Percentiles rank a stretch among this genome's conserved stretches.
phyloP scores from a whole-genome alignment of 495 filamentous ascomycete species.

The Viridothelium virens region DNA sequence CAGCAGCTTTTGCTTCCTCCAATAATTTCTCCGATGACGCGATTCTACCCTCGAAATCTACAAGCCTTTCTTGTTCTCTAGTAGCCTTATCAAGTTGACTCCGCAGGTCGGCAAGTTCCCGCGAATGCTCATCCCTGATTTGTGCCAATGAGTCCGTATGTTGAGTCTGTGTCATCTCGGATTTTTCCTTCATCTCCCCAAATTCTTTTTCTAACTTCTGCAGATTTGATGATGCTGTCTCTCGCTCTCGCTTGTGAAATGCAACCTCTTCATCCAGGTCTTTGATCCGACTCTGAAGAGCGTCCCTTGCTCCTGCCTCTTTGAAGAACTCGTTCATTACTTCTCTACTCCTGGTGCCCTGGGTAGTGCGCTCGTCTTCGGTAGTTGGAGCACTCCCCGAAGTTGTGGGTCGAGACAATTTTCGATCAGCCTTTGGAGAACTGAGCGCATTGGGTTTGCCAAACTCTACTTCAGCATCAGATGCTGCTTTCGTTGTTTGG shows the following conservation, averaged over 20 bases:
- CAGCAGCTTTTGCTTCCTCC: conserved; percentile 8
- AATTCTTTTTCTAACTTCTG: background rate
- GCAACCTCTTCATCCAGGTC: conserved; percentile 2
- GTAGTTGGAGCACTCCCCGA: conserved; percentile 2
- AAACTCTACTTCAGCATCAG: conserved; percentile 6
- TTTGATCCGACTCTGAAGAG: conserved; percentile 6
- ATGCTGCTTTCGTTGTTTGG: background rate
- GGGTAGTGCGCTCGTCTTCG: conserved; percentile 1
- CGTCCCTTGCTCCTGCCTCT: conserved; percentile 2
- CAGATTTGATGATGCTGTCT: background rate
- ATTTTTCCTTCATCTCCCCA: background rate
- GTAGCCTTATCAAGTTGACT: conserved; percentile 2
- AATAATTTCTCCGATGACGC: background rate
- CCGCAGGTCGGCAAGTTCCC: conserved; percentile 5
- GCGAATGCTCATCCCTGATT: background rate
- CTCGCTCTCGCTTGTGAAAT: conserved; percentile 6
- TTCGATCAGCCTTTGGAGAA: background rate
- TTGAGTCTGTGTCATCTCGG: background rate
- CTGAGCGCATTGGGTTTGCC: background rate
- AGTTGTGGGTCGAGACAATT: conserved; percentile 7
- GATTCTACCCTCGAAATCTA: background rate
- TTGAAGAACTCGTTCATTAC: conserved; percentile 8
- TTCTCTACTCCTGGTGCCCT: conserved; percentile 2
- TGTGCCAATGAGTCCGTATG: background rate
- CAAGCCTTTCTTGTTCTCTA: background rate